Conservation (phyloP, 2,329 filamentous ascomycete species). For the Botrytis pseudocinerea region DNA sequence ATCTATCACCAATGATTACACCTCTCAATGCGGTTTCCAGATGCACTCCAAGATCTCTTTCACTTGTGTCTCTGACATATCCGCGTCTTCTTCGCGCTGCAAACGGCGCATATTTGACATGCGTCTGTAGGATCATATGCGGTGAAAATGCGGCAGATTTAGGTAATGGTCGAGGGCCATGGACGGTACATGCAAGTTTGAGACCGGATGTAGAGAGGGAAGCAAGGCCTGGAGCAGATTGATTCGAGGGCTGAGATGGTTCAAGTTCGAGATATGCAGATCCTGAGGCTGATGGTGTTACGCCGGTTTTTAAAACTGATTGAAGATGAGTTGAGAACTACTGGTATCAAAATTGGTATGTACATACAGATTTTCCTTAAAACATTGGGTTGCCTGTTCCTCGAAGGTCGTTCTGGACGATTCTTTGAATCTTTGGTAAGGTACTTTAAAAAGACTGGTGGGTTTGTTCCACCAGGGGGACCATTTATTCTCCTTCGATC, state of each 20-base stretch:
- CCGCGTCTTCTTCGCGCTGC: constrained; percentile 79
- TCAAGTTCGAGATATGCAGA: constrained; percentile 81
- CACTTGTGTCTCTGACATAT: constrained; percentile 80
- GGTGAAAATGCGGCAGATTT: constrained; percentile 89
- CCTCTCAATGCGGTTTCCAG: constrained; percentile 88
- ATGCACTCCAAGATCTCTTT: constrained; percentile 88
- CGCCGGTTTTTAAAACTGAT: constrained; percentile 82
- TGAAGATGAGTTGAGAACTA: constrained; percentile 12
- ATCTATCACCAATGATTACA: constrained; percentile 87
- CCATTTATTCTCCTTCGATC: constrained; percentile 91
- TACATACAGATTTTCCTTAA: constrained; percentile 83
- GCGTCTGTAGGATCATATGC: constrained; percentile 85
- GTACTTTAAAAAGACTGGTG: constrained; percentile 66
- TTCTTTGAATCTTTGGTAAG: constrained; percentile 49
- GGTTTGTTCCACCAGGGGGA: constrained; percentile 72
- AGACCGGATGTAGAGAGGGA: constrained; percentile 57
- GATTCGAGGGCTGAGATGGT: constrained; percentile 47
- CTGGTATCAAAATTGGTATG: neutral
- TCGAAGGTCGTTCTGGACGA: constrained; percentile 50
- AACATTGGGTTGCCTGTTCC: constrained; percentile 65
- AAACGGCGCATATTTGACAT: constrained; percentile 96
- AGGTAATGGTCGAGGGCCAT: constrained; percentile 87
- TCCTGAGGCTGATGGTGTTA: constrained; percentile 90
- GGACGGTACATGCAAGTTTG: constrained; percentile 90
- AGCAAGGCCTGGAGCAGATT: constrained; percentile 51